phyloP scores from a whole-genome alignment of 2,329 filamentous ascomycete species.

The Neopestalotiopsis sp. region DNA sequence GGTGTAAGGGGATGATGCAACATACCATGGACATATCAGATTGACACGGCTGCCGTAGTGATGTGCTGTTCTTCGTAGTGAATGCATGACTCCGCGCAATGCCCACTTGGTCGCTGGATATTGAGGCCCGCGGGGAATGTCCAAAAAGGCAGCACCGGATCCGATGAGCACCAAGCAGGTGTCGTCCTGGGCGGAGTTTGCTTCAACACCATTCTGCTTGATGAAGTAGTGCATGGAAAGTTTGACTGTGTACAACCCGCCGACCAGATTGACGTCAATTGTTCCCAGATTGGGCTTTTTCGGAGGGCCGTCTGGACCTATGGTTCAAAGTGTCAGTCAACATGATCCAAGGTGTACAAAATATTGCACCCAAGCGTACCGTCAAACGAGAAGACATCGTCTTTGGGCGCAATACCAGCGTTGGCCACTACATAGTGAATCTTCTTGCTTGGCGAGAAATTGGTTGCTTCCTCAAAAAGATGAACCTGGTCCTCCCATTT shows the following conservation, averaged over 20 bases:
- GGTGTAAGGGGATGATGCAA: background rate
- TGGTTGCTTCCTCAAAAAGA: background rate
- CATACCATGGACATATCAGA: background rate
- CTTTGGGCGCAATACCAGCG: background rate
- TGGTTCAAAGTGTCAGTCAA: background rate
- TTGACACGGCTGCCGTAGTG: background rate
- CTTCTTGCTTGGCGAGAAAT: background rate
- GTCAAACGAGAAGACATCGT: background rate
- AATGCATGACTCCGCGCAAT: background rate
- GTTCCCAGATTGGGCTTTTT: background rate
- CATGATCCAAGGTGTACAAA: background rate
- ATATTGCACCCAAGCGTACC: background rate
- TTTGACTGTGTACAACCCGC: background rate
- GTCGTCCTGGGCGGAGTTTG: background rate
- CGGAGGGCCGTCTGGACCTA: background rate
- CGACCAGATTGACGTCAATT: background rate
- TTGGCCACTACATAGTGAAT: background rate
- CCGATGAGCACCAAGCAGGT: background rate
- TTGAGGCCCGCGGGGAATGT: background rate
- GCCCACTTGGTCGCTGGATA: background rate
- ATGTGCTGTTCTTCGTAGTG: background rate
- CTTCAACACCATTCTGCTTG: background rate
- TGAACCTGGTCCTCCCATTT: conserved; percentile 1
- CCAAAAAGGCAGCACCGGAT: background rate
- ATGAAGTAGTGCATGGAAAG: background rate